Percentiles rank a stretch among this genome's conserved stretches.
Conservation (phyloP, 1,284 basidiomycete species). For the Veloboletus limbatus region DNA sequence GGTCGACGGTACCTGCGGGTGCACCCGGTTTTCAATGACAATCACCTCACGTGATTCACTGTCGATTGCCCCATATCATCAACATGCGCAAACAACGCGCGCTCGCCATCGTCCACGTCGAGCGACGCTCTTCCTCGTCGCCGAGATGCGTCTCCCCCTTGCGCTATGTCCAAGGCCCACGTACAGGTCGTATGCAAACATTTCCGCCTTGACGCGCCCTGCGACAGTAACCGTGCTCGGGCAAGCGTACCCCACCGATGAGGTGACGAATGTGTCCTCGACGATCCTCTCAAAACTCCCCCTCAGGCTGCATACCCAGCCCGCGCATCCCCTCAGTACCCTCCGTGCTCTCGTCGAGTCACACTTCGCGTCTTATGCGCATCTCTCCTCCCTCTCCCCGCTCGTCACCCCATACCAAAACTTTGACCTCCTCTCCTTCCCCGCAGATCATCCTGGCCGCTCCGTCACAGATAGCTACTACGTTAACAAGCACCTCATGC, state of each 20-base stretch:
- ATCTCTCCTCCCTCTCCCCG: conserved; percentile 75
- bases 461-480: conserved; percentile 94
- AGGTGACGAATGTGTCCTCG: conserved; percentile 82
- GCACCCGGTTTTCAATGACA: too few species aligned
- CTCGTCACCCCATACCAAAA: conserved; percentile 91
- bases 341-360: conserved; percentile 84
- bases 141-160: conserved; percentile 20
- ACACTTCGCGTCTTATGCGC: conserved; percentile 73
- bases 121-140: too few species aligned
- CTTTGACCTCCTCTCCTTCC: conserved; percentile 96
- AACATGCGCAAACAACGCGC: conserved; percentile 29
- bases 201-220: conserved; percentile 30
- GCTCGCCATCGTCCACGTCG: too few species aligned
- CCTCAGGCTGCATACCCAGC: conserved; percentile 71
- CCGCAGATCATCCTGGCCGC: conserved; percentile 91
- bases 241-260: conserved; percentile 66
- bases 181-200: conserved; percentile 17
- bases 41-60: too few species aligned
- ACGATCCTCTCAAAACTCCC: conserved; percentile 78
- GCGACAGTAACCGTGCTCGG: conserved; percentile 46
- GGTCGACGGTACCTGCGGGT: conserved; percentile 21
- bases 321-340: conserved; percentile 83
- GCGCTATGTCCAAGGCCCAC: conserved; percentile 8
- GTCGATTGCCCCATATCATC: too few species aligned
- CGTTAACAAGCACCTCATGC: conserved; percentile 85